A percentile compares a stretch with the other conserved stretches of the same genome.
These are phyloP conservation scores for Boeremia lycopersici DNA, from an alignment of 2,329 filamentous ascomycete genomes.

Conservation along the genomic window DNA sequence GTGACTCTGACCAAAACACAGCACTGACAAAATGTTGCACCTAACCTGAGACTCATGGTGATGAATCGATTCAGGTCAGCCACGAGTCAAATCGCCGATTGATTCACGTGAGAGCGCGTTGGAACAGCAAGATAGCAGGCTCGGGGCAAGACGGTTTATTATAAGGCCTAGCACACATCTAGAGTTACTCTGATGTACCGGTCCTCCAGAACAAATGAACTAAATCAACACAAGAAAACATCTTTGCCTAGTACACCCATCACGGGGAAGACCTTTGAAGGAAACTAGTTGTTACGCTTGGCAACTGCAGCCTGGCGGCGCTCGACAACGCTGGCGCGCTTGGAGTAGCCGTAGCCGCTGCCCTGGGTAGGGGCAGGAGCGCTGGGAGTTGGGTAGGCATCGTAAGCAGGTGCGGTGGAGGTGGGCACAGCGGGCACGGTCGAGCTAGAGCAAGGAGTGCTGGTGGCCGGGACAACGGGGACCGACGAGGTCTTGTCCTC, in stretches of 20 bases:
- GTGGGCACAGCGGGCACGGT: neutral
- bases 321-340: constrained; percentile 9
- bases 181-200: too few species aligned
- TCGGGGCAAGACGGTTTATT: too few species aligned
- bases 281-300: neutral
- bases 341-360: constrained; percentile 8
- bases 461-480: neutral
- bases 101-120: too few species aligned
- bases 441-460: too few species aligned
- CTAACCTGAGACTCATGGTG: too few species aligned
- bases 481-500: too few species aligned
- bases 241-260: neutral
- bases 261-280: neutral
- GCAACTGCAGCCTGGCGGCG: constrained; percentile 10
- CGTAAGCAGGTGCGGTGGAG: neutral
- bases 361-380: neutral
- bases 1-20: too few species aligned
- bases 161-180: too few species aligned
- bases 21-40: too few species aligned
- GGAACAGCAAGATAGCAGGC: too few species aligned
- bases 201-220: constrained; percentile 19
- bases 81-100: neutral
- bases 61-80: too few species aligned
- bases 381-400: constrained; percentile 1
- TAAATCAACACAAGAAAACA: constrained; percentile 6